These are phyloP conservation scores for Amaranthus cruentus DNA, from an alignment of 148 eudicot species.

Conservation along the genomic window DNA sequence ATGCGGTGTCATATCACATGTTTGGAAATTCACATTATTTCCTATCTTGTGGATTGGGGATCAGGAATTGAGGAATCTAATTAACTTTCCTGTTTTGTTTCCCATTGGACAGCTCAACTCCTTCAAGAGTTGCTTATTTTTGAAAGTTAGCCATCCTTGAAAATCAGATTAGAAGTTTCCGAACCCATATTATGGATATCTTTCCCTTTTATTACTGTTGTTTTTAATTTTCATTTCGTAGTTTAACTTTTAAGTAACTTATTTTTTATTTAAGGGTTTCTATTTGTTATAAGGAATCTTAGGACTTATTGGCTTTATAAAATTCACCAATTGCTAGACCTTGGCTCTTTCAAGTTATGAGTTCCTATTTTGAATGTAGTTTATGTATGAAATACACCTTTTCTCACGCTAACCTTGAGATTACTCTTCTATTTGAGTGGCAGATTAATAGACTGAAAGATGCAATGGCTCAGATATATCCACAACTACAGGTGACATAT, in stretches of 20 bases:
- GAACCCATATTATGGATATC: not conserved
- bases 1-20: too few relatives aligned
- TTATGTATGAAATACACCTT: not conserved
- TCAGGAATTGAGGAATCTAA: too few relatives aligned
- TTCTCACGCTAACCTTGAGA: slow-evolving; percentile 1
- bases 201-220: not conserved
- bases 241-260: not conserved
- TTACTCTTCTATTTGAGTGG: slow-evolving; percentile 15
- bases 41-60: too few relatives aligned
- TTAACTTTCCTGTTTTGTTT: too few relatives aligned
- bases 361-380: not conserved
- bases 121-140: too few relatives aligned
- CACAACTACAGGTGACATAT: slow-evolving; percentile 67
- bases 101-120: too few relatives aligned
- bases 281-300: not conserved
- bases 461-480: slow-evolving; percentile 76
- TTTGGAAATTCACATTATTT: too few relatives aligned
- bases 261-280: not conserved
- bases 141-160: too few relatives aligned
- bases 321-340: not conserved
- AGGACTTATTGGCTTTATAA: not conserved
- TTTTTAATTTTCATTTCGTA: not conserved
- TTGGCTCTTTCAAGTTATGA: not conserved
- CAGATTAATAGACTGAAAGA: slow-evolving; percentile 83
- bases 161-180: too few relatives aligned